Evolutionary conservation across 352 stramenopile genomes (phyloP), one percentile per base, ranked within the genome.

Genomic region (Globisporangium abappressorium): DNA sequence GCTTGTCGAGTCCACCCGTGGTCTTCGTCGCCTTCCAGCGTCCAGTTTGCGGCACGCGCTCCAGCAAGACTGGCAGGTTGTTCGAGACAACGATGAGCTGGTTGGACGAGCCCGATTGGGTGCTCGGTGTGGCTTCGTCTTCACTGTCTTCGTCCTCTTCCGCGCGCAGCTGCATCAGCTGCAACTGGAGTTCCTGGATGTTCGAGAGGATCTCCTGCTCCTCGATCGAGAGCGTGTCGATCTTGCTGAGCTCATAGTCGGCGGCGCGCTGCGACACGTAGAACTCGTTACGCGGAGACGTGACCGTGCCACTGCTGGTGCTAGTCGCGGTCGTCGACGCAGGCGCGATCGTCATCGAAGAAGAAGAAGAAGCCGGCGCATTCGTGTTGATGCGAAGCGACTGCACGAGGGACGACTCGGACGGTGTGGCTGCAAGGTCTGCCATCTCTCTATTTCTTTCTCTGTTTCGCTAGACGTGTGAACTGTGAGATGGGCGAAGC

Each of bases 51-150:
- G 87, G 75, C 49, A 94, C 83, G 1, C 89, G 82, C 60, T 92
- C 74, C 8, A 91, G 74, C 30, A 91, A 60, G 30, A 97, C 84
- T 0, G 90, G 90, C 58, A 97, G 69, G 36, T 81, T 92, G 69
- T 97, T 97, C 5, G 88, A 93, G 14, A 97, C 89, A 7, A 97
- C 85, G 33, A 97, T 93, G 46, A 97, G 82, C 63, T 93, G 86
- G 59, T 76, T 84, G 49, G 63, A 68, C 7, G 59, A 15, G 1
- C 69, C 62, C 6, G 66, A 14, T 2, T 61, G 51, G 6, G 74
- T 71, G n/a, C 67, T 65, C 34, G 68, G 66, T 15, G 71, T 55
- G 49, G 68, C 57, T 14, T 84, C 80, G 8, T 93, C 76, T 24
- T 92, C 82, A 57, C 80, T 87, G 63, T 85, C 81, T 59, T 85